Conservation (phyloP, 1,139 yeast species). For the Debaryomycetaceae sp. region DNA sequence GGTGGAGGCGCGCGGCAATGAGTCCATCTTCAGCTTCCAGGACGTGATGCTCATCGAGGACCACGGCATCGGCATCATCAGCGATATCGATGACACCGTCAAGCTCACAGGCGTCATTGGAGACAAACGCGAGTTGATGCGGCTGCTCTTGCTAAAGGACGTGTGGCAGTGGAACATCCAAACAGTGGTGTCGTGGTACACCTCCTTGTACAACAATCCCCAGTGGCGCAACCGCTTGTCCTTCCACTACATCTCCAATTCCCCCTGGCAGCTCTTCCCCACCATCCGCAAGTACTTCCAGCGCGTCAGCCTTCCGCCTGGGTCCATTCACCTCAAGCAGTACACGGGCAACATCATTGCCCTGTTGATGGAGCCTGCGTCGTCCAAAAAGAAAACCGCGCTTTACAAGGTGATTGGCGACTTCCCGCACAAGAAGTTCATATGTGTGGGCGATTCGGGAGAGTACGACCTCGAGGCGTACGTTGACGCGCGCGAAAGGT, state of each 20-base stretch:
- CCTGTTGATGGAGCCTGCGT: slow-evolving; percentile 82
- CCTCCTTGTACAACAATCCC: slow-evolving; percentile 27
- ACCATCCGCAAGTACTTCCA: slow-evolving; percentile 58
- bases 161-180: slow-evolving; percentile 65
- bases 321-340: slow-evolving; percentile 81
- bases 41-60: slow-evolving; percentile 39
- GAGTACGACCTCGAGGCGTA: slow-evolving; percentile 95
- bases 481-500: slow-evolving; percentile 56
- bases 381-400: slow-evolving; percentile 69
- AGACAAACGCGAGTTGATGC: slow-evolving; percentile 75
- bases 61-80: slow-evolving; percentile 67
- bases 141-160: slow-evolving; percentile 68
- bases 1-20: slow-evolving; percentile 37
- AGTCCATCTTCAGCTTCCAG: slow-evolving; percentile 42
- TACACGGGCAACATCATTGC: slow-evolving; percentile 77
- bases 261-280: slow-evolving; percentile 86
- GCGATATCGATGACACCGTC: slow-evolving; percentile 94
- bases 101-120: slow-evolving; percentile 87
- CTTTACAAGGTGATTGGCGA: slow-evolving; percentile 64
- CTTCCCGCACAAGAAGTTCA: slow-evolving; percentile 72
- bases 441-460: slow-evolving; percentile 92
- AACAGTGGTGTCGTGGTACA: slow-evolving; percentile 70
- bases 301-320: slow-evolving; percentile 57
- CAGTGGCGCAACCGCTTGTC: slow-evolving; percentile 34
- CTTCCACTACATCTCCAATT: slow-evolving; percentile 89